Base-by-base conservation (phyloP, 768 basidiomycete species). In the Lactarius sp. region DNA sequence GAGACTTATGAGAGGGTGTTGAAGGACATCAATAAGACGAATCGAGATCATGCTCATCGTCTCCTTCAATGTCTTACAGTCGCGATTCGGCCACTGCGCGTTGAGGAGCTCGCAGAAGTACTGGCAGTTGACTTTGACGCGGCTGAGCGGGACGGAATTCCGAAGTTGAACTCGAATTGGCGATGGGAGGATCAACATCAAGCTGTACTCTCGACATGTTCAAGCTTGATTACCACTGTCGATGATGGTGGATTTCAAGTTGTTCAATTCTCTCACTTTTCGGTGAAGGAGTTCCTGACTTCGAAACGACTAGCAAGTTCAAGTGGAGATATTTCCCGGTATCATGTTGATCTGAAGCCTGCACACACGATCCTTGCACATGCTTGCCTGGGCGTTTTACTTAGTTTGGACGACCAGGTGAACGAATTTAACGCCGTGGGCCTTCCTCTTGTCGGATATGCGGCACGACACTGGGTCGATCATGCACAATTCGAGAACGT, bases 71-170 rank as follows among this genome's bases (percentile, higher is more conserved):
- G 61, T 20, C 27, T 60, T 2, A 36, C 52, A 1, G 41, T 47
- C 6, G 31, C 52, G 1, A 37, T 37, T 37, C 59, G 59, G 6
- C 59, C 52, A 22, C 33, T 60, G 4, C 41, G 52, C 12, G 59
- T 44, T 14, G 14, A 52, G 14, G 59, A 60, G 18, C 52, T 54
- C 6, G 52, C 59, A 7, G 59, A 53, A 20, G 18, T 60, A 27
- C 52, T 65, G 8, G 46, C 64, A 2, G n/a, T 62, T 33, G 64
- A 63, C 42, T 65, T 65, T 18, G 34, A 56, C 18, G n/a, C 61
- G 6, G 34, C 34, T 3, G 18, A 1, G 3, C 20, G 27, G 8
- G 47, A 27, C 22, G 36, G 36, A 2, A 41, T 56, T 31, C 61
- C 64, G 9, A 44, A 36, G 6, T 41, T 31, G 22, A 37, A 61